Conservation (phyloP, 192 early-diverging fungal species). For the Podila horticola region DNA sequence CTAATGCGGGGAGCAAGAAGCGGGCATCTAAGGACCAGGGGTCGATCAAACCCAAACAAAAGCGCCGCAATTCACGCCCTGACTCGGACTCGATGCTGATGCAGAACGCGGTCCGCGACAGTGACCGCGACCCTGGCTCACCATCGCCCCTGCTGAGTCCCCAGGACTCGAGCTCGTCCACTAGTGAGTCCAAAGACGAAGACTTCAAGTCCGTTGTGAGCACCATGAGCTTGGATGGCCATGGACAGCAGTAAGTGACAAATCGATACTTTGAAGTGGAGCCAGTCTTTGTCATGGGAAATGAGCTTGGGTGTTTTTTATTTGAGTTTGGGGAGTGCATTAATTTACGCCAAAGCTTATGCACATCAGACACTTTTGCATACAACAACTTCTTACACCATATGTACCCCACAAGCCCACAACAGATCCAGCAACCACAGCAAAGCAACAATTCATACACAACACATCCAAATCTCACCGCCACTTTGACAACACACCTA, state of each 20-base stretch:
- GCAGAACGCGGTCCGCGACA: neutral
- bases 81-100: neutral
- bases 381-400: too few relatives aligned
- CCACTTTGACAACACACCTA: too few relatives aligned
- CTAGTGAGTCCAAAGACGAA: constrained; percentile 5
- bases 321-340: too few relatives aligned
- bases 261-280: neutral
- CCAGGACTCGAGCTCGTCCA: neutral
- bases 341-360: too few relatives aligned
- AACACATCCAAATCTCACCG: too few relatives aligned
- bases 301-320: too few relatives aligned
- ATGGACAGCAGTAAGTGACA: constrained; percentile 63
- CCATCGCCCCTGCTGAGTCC: constrained; percentile 24
- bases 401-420: too few relatives aligned
- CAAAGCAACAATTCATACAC: too few relatives aligned
- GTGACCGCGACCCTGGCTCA: constrained; percentile 28
- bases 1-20: constrained; percentile 26
- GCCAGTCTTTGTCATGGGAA: constrained; percentile 15
- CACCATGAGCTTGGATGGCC: constrained; percentile 76
- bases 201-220: constrained; percentile 69
- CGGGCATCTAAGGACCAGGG: constrained; percentile 43
- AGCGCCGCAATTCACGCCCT: constrained; percentile 23
- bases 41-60: constrained; percentile 37
- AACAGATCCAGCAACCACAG: too few relatives aligned
- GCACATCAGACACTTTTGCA: too few relatives aligned